Conservation (phyloP, 176 grass and related monocot genomes). For the Carex myosuroides region DNA sequence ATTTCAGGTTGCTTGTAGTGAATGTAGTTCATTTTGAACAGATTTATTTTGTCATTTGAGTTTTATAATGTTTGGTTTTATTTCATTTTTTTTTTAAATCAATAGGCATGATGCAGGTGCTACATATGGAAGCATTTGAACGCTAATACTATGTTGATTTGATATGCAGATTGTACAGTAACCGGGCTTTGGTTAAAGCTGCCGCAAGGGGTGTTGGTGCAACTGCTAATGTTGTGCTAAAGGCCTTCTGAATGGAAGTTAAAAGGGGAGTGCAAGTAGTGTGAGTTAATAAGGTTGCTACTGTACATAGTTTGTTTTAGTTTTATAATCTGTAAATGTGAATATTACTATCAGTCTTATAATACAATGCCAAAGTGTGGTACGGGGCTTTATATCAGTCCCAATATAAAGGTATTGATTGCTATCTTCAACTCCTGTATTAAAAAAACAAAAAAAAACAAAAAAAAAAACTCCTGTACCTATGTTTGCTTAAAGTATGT, state of each 20-base stretch:
- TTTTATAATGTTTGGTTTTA: neutral
- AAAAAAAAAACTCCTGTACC: too few species aligned
- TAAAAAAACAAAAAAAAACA: too few species aligned
- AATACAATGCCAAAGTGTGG: neutral
- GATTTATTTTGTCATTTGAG: neutral
- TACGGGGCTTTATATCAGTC: neutral
- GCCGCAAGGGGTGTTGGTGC: constrained; percentile 46
- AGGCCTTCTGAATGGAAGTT: constrained; percentile 32
- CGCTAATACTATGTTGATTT: neutral
- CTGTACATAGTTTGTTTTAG: constrained; percentile 29
- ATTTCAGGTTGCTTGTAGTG: neutral
- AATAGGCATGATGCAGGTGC: neutral
- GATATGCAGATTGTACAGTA: constrained; percentile 51
- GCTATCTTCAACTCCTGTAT: neutral
- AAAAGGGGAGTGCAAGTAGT: neutral
- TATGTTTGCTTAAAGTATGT: neutral
- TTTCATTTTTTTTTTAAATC: neutral
- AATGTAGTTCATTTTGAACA: neutral
- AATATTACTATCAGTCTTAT: too few species aligned
- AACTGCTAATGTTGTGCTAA: constrained; percentile 55
- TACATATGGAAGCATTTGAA: neutral
- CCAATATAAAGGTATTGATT: neutral
- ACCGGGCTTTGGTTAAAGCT: constrained; percentile 43
- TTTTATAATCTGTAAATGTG: constrained; percentile 31
- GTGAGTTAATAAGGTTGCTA: neutral